Evolutionary conservation across 2,329 filamentous ascomycete genomes (phyloP), one percentile per base, ranked within the genome.

Genomic region (Niveomyces coronatus): DNA sequence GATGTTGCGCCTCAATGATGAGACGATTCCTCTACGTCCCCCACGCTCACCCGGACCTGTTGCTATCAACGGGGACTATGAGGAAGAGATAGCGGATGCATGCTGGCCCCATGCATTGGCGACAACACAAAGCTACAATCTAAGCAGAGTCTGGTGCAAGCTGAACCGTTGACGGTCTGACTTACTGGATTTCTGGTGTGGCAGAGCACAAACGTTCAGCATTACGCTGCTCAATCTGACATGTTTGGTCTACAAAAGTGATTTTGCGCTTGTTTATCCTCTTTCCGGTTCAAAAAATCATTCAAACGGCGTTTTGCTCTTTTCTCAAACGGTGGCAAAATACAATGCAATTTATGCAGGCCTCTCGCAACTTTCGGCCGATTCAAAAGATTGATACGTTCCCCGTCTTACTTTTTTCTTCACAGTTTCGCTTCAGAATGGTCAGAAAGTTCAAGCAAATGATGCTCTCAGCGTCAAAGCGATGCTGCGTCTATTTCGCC

Each of bases 1-100:
- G 65, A 70, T 50, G 55, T 55, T 58, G 54, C 23, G 5, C 29
- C 36, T 15, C 28, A 52, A 58, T 47, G n/a, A n/a, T n/a, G 16
- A 31, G 31, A 22, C 14, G 11, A 11, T 27, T 22, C 19, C 17
- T 23, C 13, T 35, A 11, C 29, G 24, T 18, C 28, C 13, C 17
- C 13, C 10, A 17, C 18, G 39, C 32, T 36, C 19, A 23, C 28
- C 17, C 18, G 20, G 34, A 41, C 18, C 29, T 23, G 22, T 18
- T 6, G 7, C 23, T 29, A 34, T 17, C 15, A 37, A 11, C 15
- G n/a, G n/a, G n/a, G n/a, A n/a, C n/a, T n/a, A n/a, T n/a, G n/a
- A n/a, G n/a, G n/a, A n/a, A n/a, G n/a, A n/a, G n/a, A n/a, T n/a
- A n/a, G n/a, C n/a, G n/a, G n/a, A 30, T 32, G 34, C 28, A 37